Percentiles rank a stretch among this genome's conserved stretches.
These are phyloP conservation scores for Fusarium sp. DNA, from an alignment of 2,329 filamentous ascomycete genomes.

Conservation along the genomic window DNA sequence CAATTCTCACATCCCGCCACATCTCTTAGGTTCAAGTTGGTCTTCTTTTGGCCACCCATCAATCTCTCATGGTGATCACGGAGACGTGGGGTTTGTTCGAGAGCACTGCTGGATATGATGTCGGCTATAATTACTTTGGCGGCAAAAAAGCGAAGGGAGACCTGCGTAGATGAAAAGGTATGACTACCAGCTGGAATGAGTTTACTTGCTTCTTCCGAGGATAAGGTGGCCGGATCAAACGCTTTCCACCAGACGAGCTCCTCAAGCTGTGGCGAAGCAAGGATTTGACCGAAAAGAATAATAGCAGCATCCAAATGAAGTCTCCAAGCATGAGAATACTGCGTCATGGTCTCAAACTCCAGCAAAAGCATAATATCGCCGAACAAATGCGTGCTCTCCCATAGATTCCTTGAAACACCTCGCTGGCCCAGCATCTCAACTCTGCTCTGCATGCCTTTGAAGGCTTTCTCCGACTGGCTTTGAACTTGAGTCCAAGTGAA, in stretches of 20 bases:
- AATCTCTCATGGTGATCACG: neutral
- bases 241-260: neutral
- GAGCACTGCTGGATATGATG: conserved; percentile 15
- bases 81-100: neutral
- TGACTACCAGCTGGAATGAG: neutral
- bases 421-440: neutral
- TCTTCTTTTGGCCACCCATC: neutral
- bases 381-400: neutral
- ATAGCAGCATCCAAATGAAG: neutral
- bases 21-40: neutral
- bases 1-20: conserved; percentile 23
- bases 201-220: neutral
- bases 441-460: neutral
- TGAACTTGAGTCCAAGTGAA: conserved; percentile 9
- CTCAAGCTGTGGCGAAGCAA: neutral
- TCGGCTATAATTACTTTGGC: conserved; percentile 47
- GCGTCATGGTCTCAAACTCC: conserved; percentile 6
- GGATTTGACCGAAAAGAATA: neutral
- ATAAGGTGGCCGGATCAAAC: neutral
- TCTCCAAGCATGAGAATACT: neutral
- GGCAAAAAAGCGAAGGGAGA: conserved; percentile 51
- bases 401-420: neutral
- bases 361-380: conserved; percentile 7
- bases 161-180: conserved; percentile 44
- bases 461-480: neutral